phyloP scores from a whole-genome alignment of 2,329 filamentous ascomycete species.

The Penicillium sp. region DNA sequence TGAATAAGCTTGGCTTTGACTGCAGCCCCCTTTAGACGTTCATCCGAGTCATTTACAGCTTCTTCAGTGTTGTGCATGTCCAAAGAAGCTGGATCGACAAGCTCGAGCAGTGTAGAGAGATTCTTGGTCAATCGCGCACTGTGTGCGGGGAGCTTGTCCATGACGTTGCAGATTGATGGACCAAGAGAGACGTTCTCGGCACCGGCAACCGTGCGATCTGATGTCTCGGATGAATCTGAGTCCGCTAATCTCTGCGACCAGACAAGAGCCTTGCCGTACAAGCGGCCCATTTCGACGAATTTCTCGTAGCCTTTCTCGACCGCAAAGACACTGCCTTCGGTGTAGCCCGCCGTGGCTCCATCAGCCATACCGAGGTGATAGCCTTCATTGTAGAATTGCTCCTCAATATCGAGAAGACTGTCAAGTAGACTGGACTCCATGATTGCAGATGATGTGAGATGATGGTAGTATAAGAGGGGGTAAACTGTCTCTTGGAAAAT shows the following conservation, averaged over 20 bases:
- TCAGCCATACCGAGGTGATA: constrained; percentile 69
- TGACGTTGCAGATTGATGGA: constrained; percentile 26
- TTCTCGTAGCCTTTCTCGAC: constrained; percentile 92
- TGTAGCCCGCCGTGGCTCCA: constrained; percentile 68
- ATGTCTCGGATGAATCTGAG: constrained; percentile 13
- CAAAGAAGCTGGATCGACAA: constrained; percentile 72
- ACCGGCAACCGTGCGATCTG: constrained; percentile 2
- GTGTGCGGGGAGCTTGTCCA: constrained; percentile 44
- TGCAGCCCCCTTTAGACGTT: constrained; percentile 73
- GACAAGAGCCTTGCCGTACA: constrained; percentile 73
- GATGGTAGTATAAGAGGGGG: too few species aligned
- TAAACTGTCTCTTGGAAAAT: too few species aligned
- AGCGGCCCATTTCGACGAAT: constrained; percentile 69
- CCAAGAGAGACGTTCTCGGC: constrained; percentile 17
- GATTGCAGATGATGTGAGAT: too few species aligned
- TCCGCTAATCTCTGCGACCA: constrained; percentile 67
- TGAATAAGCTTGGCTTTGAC: constrained; percentile 83
- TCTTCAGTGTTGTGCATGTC: constrained; percentile 81
- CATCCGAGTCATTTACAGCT: constrained; percentile 84
- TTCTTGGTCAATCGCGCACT: constrained; percentile 71
- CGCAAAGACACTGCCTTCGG: constrained; percentile 85
- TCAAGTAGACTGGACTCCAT: constrained; percentile 51
- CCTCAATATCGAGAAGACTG: constrained; percentile 54
- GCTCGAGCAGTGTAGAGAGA: constrained; percentile 64
- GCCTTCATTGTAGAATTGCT: constrained; percentile 74